These are phyloP conservation scores for Plantago major DNA, from an alignment of 257 asterid species.

Conservation along the genomic window DNA sequence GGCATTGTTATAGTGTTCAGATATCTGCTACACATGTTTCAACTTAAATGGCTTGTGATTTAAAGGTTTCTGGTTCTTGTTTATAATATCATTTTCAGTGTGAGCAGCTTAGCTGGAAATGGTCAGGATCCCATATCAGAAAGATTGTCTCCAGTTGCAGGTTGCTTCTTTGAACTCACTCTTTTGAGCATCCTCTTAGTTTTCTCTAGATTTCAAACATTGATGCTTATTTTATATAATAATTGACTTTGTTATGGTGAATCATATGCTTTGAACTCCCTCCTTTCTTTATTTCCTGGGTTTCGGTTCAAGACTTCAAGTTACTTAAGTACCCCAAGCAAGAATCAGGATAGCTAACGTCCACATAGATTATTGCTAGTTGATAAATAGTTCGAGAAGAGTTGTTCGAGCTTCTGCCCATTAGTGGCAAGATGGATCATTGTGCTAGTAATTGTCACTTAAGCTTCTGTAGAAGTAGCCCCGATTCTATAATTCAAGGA, in stretches of 20 bases:
- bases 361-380: too few species aligned
- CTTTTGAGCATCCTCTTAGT: constrained; percentile 1
- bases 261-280: neutral
- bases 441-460: too few species aligned
- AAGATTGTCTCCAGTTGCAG: constrained; percentile 51
- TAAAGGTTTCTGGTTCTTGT: neutral
- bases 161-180: constrained; percentile 31
- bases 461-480: too few species aligned
- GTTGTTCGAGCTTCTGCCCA: too few species aligned
- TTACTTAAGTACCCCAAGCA: too few species aligned
- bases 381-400: too few species aligned
- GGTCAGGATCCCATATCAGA: constrained; percentile 43
- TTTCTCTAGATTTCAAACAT: neutral
- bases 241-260: neutral
- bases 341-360: too few species aligned
- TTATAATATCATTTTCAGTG: neutral
- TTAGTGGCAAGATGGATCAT: too few species aligned
- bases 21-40: neutral
- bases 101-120: constrained; percentile 44
- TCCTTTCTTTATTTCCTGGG: too few species aligned
- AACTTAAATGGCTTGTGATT: neutral
- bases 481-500: too few species aligned
- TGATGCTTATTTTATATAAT: neutral
- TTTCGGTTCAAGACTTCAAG: too few species aligned
- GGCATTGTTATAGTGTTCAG: too few species aligned